Evolutionary conservation across 768 basidiomycete species (phyloP), one percentile per base, ranked within the genome.

Genomic region (Lactarius psammicola): DNA sequence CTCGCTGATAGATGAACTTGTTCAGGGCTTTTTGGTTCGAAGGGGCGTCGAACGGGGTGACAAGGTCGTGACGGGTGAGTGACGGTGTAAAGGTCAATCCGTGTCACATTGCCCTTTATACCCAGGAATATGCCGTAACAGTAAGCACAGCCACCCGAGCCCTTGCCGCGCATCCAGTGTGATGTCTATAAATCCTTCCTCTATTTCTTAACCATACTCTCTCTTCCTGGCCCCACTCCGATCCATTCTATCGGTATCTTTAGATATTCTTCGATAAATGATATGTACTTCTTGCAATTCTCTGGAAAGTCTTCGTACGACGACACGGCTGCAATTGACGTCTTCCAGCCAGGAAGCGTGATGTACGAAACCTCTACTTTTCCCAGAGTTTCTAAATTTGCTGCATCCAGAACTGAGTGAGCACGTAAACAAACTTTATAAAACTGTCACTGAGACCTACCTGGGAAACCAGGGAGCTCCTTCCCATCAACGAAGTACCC

Each of bases 331-430:
- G 83, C 83, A 73, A 98, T 98, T 46, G 87, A 83, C 11, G 82
- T 76, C 75, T 94, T 81, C 97, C 97, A 99, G 23, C 97, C 97
- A 4, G 94, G 90, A 0, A 99, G 79, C 4, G 90, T 94, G 62
- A 87, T 85, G 77, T 98, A 98, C 67, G 84, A 82, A 30, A 98
- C 97, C 51, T 93, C 84, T 9, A 94, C 93, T 59, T 81, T 80
- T 9, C 82, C 87, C 46, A 98, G 83, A 31, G 87, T 74, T 56
- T 93, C 94, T 56, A 98, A 82, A 76, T 98, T 88, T 69, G 97
- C 96, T 91, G 71, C 23, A 49, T 40, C 31, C 10, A 20, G 34
- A 13, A n/a, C 36, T 23, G 26, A 49, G 23, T 61, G 20, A 60
- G 51, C 26, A 65, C 26, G 18, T 31, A 30, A 4, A 3, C 18